Evolutionary conservation across 2,329 filamentous ascomycete genomes (phyloP).

Genomic region (Cryphonectria radicalis): DNA sequence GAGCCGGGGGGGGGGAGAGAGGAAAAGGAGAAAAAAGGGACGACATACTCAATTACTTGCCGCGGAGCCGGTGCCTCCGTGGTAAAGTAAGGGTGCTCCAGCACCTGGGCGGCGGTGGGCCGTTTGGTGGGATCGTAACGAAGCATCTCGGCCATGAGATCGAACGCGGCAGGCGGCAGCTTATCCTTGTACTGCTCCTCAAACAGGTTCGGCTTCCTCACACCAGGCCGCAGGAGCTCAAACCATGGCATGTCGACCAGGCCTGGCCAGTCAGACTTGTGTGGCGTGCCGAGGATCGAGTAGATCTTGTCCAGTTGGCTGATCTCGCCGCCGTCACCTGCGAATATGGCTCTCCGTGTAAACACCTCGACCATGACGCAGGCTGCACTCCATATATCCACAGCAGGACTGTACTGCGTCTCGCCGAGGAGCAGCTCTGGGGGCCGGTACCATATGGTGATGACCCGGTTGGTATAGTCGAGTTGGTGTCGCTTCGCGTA

Average conservation of each 20-base stretch:
- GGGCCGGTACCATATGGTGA: conserved; percentile 97
- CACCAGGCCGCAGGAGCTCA: conserved; percentile 80
- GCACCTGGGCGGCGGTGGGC: conserved; percentile 80
- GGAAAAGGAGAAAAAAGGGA: not conserved
- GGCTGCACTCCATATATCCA: conserved; percentile 96
- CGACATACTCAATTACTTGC: conserved; percentile 79
- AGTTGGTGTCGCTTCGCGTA: conserved; percentile 90
- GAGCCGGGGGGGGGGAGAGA: not conserved
- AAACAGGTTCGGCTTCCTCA: conserved; percentile 75
- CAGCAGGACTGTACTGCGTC: conserved; percentile 85
- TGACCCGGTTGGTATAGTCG: conserved; percentile 97
- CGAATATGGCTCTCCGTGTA: conserved; percentile 89
- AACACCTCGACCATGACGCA: conserved; percentile 98
- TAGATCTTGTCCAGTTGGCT: conserved; percentile 98
- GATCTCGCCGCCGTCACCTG: conserved; percentile 93
- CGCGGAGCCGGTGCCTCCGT: conserved; percentile 76
- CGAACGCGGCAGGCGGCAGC: conserved; percentile 79
- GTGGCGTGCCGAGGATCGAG: conserved; percentile 86
- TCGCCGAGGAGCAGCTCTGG: conserved; percentile 90
- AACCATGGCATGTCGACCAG: conserved; percentile 98
- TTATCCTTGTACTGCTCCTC: conserved; percentile 80
- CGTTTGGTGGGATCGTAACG: conserved; percentile 84
- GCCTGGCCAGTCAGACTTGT: conserved; percentile 81
- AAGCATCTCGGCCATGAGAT: conserved; percentile 84
- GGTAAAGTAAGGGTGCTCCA: conserved; percentile 87